These are phyloP conservation scores for Osmanthus fragrans DNA, from an alignment of 257 asterid genomes.

Conservation along the genomic window DNA sequence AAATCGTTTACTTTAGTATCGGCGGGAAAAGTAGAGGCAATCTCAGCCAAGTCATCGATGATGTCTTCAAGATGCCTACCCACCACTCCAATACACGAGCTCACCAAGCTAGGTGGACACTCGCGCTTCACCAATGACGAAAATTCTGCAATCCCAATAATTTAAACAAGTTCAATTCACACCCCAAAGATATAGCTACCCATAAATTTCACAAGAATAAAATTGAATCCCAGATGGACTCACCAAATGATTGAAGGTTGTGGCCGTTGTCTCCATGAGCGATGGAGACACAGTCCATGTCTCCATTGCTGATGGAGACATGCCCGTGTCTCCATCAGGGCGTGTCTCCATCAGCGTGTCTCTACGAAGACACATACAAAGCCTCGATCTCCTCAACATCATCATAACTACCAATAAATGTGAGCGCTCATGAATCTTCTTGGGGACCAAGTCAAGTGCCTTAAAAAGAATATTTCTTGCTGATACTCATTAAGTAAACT, in stretches of 20 bases:
- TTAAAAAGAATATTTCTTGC: too few species aligned
- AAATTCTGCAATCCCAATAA: slow-evolving; percentile 43
- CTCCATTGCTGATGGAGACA: too few species aligned
- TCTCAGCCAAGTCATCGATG: slow-evolving; percentile 64
- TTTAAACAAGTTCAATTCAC: slow-evolving; percentile 14
- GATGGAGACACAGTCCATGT: too few species aligned
- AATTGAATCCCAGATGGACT: slow-evolving; percentile 5
- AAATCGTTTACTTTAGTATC: slow-evolving; percentile 53
- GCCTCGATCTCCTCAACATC: too few species aligned
- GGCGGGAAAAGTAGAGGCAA: slow-evolving; percentile 62
- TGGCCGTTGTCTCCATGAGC: too few species aligned
- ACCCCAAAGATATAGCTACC: not conserved
- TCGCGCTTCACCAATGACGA: slow-evolving; percentile 39
- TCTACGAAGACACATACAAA: too few species aligned
- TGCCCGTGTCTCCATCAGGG: too few species aligned
- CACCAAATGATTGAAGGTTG: slow-evolving; percentile 44
- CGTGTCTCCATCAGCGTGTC: too few species aligned
- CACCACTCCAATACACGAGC: slow-evolving; percentile 77
- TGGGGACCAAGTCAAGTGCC: too few species aligned
- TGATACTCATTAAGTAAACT: too few species aligned
- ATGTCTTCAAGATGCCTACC: slow-evolving; percentile 90
- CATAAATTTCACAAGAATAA: not conserved
- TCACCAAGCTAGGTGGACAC: slow-evolving; percentile 73
- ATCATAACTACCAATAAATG: too few species aligned
- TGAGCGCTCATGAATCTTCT: too few species aligned